Base-by-base conservation (phyloP, 2,329 filamentous ascomycete species). In the Cordyceps cicadae region DNA sequence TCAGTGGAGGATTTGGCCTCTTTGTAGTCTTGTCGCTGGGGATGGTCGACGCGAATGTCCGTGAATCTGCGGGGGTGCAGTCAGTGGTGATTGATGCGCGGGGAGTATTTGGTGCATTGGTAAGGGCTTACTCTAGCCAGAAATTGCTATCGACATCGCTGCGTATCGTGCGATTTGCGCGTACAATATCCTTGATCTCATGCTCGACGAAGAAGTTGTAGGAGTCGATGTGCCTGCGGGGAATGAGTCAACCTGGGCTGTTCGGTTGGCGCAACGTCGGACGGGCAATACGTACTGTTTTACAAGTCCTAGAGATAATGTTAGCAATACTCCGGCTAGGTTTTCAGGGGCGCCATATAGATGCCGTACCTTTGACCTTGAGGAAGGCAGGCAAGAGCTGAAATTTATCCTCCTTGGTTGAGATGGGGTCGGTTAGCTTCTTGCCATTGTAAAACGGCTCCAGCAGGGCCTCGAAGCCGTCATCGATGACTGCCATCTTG, bases 191-290 rank as follows among this genome's bases (percentile, higher is more conserved):
- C 76, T 96, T 96, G 73, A 99, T 87, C 71, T 97, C 92, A 61
- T 95, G 89, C 67, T 99, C 91, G 66, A 97, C 89, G 68, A 99
- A 97, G 76, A 94, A 96, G 76, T 99, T 97, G 81, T 95, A 99
- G 26, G 94, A 97, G 77, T 99, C 95, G 70, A 96, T 93, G 74
- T 97, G 92, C 68, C 80, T 81, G 49, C 8, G 17, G 51, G 69
- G 32, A 11, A 34, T 34, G 24, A 37, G 34, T 62, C 24, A 62
- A 49, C 14, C 19, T 37, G n/a, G 21, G 52, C 26, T n/a, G n/a
- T 19, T 54, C 17, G 41, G 3, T n/a, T 62, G n/a, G 55, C 29
- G 50, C 17, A 17, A 41, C 8, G n/a, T 39, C 12, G 19, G 32
- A 29, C 1, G 3, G 3, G 24, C 14, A 5, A 54, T 19, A 64